A percentile compares a stretch with the other conserved stretches of the same genome.
Conservation (phyloP, 306 rosid species). For the Begonia loranthoides region DNA sequence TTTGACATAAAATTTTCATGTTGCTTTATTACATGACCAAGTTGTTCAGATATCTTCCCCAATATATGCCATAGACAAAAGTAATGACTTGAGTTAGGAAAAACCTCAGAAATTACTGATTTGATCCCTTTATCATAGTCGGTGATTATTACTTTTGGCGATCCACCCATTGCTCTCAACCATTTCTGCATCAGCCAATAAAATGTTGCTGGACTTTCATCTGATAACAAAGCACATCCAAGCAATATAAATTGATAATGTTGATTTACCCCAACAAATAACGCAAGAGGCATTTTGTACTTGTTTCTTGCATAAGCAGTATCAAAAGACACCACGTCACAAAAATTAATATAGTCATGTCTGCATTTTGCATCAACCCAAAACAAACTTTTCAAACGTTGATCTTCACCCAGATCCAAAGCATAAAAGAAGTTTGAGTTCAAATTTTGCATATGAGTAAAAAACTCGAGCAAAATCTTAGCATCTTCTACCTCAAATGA, state of each 20-base stretch:
- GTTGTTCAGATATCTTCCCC: constrained; percentile 78
- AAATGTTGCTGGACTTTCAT: constrained; percentile 56
- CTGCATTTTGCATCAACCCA: constrained; percentile 97
- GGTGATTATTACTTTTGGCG: constrained; percentile 71
- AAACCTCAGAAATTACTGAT: constrained; percentile 50
- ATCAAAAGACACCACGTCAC: constrained; percentile 82
- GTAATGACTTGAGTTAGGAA: constrained; percentile 56
- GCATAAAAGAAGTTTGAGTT: constrained; percentile 86
- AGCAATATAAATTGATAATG: constrained; percentile 85
- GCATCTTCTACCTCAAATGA: constrained; percentile 75
- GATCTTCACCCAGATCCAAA: constrained; percentile 83
- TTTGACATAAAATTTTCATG: constrained; percentile 66
- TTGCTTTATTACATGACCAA: constrained; percentile 55
- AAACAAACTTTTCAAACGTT: constrained; percentile 60
- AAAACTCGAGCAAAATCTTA: constrained; percentile 59
- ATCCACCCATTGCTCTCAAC: constrained; percentile 88
- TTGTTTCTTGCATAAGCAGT: constrained; percentile 76
- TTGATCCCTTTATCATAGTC: constrained; percentile 76
- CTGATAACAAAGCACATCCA: constrained; percentile 91
- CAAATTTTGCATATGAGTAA: constrained; percentile 65
- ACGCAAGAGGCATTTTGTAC: constrained; percentile 85
- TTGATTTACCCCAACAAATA: constrained; percentile 94
- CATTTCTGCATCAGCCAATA: constrained; percentile 74
- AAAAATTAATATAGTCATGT: constrained; percentile 71
- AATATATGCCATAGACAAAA: constrained; percentile 74